Conservation (phyloP, 2,329 filamentous ascomycete species). For the Phoma sp. region DNA sequence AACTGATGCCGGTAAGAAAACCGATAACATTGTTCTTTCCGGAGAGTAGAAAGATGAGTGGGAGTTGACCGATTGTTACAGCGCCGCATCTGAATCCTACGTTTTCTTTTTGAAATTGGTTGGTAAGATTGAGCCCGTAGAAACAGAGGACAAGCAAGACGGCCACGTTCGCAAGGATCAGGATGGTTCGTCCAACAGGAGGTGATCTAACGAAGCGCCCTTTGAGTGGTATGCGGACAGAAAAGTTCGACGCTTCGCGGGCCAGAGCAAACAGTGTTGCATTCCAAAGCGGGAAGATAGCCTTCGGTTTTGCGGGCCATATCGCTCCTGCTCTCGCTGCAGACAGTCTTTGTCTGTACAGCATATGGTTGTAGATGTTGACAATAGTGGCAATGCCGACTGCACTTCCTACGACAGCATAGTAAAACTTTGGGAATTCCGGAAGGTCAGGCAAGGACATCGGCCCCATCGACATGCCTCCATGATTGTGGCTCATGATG, state of each 20-base stretch:
- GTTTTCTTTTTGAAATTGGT: conserved; percentile 60
- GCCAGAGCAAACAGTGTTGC: conserved; percentile 61
- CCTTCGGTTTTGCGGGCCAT: conserved; percentile 61
- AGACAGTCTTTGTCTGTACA: conserved; percentile 60
- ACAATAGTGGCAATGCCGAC: conserved; percentile 53
- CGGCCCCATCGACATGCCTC: conserved; percentile 23
- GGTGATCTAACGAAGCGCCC: conserved; percentile 47
- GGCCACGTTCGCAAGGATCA: conserved; percentile 56
- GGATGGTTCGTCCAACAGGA: conserved; percentile 45
- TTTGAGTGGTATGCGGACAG: conserved; percentile 46
- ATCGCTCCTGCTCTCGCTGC: conserved; percentile 47
- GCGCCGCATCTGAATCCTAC: conserved; percentile 63
- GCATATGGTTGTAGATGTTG: conserved; percentile 55
- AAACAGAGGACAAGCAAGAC: conserved; percentile 62
- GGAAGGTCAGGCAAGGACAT: conserved; percentile 55
- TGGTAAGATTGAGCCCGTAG: conserved; percentile 59
- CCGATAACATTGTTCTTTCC: conserved; percentile 66
- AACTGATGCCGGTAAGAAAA: conserved; percentile 65
- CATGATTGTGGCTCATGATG: conserved; percentile 34
- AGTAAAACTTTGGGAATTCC: conserved; percentile 60
- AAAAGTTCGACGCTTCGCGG: conserved; percentile 60
- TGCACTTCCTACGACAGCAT: conserved; percentile 56
- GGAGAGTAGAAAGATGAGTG: conserved; percentile 62
- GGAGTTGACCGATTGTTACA: conserved; percentile 60
- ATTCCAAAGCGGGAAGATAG: conserved; percentile 53